phyloP scores from a whole-genome alignment of 2,329 filamentous ascomycete species.

The Thielaviopsis euricoi region DNA sequence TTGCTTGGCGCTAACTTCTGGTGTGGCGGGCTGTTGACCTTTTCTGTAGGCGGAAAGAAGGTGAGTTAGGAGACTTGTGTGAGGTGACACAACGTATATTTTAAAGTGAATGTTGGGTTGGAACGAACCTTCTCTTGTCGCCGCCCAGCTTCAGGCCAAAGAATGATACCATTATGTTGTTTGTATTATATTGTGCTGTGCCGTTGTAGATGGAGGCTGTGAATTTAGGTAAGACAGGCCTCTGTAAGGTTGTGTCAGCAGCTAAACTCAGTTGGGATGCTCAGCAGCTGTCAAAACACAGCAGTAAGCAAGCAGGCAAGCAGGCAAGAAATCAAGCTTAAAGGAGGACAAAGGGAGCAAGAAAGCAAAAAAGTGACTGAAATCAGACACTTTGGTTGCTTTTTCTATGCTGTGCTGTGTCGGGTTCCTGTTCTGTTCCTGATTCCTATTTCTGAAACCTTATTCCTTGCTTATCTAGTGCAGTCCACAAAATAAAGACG shows the following conservation, averaged over 20 bases:
- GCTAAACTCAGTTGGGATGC: neutral
- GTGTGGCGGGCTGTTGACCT: neutral
- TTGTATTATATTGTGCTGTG: no score
- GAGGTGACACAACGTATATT: neutral
- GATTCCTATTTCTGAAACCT: neutral
- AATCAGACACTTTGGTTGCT: no score
- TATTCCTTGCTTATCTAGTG: neutral
- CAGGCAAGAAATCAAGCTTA: no score
- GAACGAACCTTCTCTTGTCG: constrained; percentile 40
- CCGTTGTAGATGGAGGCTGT: no score
- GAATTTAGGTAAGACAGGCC: no score
- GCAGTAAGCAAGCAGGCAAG: no score
- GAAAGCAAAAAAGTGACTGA: no score
- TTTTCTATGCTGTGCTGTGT: no score
- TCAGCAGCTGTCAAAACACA: no score
- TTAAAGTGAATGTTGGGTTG: neutral
- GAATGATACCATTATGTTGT: constrained; percentile 36
- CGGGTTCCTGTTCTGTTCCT: no score
- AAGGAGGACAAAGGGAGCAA: neutral
- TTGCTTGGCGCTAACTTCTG: constrained; percentile 1
- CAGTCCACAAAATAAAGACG: neutral
- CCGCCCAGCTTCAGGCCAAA: constrained; percentile 39
- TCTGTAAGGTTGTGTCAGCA: neutral
- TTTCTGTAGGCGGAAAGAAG: neutral
- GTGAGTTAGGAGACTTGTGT: constrained; percentile 6